These are phyloP conservation scores for Porodaedalea pini DNA, from an alignment of 1,284 basidiomycete genomes.

Conservation along the genomic window DNA sequence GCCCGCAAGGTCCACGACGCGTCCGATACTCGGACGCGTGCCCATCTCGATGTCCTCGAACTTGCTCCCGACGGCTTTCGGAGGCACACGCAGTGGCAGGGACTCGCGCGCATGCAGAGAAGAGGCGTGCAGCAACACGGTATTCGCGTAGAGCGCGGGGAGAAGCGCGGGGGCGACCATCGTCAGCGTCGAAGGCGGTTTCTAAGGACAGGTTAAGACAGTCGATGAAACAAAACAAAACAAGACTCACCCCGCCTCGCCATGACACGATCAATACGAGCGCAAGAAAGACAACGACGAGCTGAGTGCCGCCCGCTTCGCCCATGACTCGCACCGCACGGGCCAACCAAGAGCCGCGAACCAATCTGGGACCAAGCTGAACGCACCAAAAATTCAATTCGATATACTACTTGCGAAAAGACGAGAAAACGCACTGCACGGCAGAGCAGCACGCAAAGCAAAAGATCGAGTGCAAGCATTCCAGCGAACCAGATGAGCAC, in stretches of 20 bases:
- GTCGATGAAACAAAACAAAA: slow-evolving; percentile 1
- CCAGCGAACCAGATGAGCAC: slow-evolving; percentile 12
- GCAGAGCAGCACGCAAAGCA: slow-evolving; percentile 8
- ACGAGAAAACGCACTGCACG: not conserved
- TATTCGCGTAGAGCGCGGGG: slow-evolving; percentile 17
- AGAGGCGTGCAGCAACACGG: slow-evolving; percentile 10
- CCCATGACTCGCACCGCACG: slow-evolving; percentile 6
- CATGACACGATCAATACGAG: slow-evolving; percentile 8
- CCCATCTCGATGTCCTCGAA: slow-evolving; percentile 18
- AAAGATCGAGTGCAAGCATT: slow-evolving; percentile 5
- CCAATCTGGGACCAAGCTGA: not conserved
- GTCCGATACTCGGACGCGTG: not conserved
- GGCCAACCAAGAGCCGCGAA: slow-evolving; percentile 3
- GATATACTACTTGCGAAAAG: not conserved
- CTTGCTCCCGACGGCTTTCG: not conserved
- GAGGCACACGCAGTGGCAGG: not conserved
- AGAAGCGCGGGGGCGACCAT: slow-evolving; percentile 13
- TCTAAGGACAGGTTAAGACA: not conserved
- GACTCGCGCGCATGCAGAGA: not conserved
- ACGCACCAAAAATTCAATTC: not conserved
- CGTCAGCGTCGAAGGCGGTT: slow-evolving; percentile 4
- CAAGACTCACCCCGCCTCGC: slow-evolving; percentile 8
- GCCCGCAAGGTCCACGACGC: not conserved
- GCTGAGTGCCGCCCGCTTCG: slow-evolving; percentile 11
- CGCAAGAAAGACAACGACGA: slow-evolving; percentile 12